These are phyloP conservation scores for Argentina anserina DNA, from an alignment of 306 rosid species.

Conservation along the genomic window DNA sequence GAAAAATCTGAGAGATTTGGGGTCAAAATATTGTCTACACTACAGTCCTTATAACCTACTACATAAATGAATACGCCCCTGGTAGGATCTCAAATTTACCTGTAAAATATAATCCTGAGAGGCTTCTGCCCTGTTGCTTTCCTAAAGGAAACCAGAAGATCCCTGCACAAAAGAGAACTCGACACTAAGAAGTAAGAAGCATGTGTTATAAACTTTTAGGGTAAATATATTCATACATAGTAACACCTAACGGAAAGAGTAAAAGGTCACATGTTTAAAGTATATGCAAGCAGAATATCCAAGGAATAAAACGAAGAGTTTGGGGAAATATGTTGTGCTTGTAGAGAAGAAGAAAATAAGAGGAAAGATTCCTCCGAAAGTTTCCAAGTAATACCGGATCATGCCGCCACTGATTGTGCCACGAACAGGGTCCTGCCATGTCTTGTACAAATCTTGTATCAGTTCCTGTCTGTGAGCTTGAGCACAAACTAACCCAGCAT, in stretches of 20 bases:
- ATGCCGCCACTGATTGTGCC: constrained; percentile 88
- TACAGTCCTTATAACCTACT: too few species aligned
- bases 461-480: constrained; percentile 96
- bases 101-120: constrained; percentile 79
- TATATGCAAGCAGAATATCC: constrained; percentile 3
- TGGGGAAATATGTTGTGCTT: neutral
- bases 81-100: constrained; percentile 35
- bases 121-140: constrained; percentile 97
- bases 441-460: constrained; percentile 83
- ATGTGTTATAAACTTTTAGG: neutral
- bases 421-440: constrained; percentile 93
- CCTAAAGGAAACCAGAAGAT: constrained; percentile 82
- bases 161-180: constrained; percentile 44
- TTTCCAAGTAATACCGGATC: constrained; percentile 53
- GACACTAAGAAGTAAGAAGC: neutral
- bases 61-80: too few species aligned
- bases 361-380: neutral
- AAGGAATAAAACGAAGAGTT: neutral
- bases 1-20: too few species aligned
- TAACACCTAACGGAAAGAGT: neutral
- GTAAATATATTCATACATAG: neutral
- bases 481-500: constrained; percentile 90
- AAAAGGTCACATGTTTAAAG: neutral
- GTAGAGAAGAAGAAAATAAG: neutral
- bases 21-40: too few species aligned